Evolutionary conservation across 1,284 basidiomycete genomes (phyloP), one percentile per base, ranked within the genome.

Genomic region (Earliella scabrosa): DNA sequence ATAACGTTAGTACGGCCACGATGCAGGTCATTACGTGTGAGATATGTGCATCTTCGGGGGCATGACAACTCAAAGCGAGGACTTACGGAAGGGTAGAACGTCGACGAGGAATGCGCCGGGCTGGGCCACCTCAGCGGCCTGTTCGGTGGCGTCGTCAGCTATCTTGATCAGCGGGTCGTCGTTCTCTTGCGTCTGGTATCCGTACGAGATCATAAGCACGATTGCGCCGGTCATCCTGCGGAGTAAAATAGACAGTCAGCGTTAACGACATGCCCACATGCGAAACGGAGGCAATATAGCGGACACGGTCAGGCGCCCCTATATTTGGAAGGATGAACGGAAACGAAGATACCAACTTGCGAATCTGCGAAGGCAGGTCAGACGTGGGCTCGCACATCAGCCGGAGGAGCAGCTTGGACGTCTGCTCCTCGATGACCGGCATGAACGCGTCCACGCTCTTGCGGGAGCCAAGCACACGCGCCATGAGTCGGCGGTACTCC

Each of bases 141-240:
- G 81, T 45, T 81, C 77, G 1, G 82, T 81, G 1, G 82, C 83
- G 47, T 68, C 69, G 53, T 86, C 80, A 7, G 82, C 85, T 18
- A 87, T 77, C 51, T 77, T 73, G 9, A 88, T 75, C 52, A 87
- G 79, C 1, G 83, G 84, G 59, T 88, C 87, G 24, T 80, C 69
- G 29, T 73, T 66, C 58, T 85, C 82, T 58, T 79, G 77, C 40
- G 82, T 76, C 57, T 83, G 75, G 64, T 88, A 87, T 4, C 85
- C 87, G 63, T 88, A 80, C 1, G 83, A 81, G 38, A 87, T 83
- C 38, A 80, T 78, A 32, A 87, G 69, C 29, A 85, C 81, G 45
- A 86, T 78, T 7, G 84, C 75, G 10, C 85, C 86, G 21, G 82
- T 80, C 36, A 81, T 81, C 56, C 82, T 86, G 59, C n/a, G 41